Percentiles rank a stretch among this genome's conserved stretches.
phyloP scores from a whole-genome alignment of 202 grass and related monocot species.

The Zoysia matrella region DNA sequence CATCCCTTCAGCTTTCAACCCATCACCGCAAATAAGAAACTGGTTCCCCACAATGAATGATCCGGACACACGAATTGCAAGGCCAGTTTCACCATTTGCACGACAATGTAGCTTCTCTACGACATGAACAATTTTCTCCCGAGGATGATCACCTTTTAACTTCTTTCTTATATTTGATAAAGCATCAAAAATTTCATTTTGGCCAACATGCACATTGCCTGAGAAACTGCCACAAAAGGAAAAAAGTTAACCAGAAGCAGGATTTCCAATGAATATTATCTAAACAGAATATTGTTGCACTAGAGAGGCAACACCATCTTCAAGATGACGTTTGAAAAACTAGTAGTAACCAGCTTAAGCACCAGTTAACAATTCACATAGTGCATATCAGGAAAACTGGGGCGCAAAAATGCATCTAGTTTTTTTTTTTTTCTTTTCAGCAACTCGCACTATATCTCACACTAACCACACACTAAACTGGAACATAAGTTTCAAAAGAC shows the following conservation, averaged over 20 bases:
- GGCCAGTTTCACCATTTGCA: slow-evolving; percentile 53
- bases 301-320: slow-evolving; percentile 4
- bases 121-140: slow-evolving; percentile 92
- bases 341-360: not conserved
- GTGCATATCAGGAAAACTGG: slow-evolving; percentile 2
- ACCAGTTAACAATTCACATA: not conserved
- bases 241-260: not conserved
- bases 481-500: not conserved
- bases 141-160: slow-evolving; percentile 68
- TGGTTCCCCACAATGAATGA: slow-evolving; percentile 82
- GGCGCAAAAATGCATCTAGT: not conserved
- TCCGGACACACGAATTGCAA: slow-evolving; percentile 77
- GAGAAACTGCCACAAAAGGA: slow-evolving; percentile 69
- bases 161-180: slow-evolving; percentile 84
- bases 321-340: slow-evolving; percentile 3
- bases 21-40: slow-evolving; percentile 79
- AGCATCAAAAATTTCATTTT: slow-evolving; percentile 66
- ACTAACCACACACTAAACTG: not conserved
- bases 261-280: not conserved
- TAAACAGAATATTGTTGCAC: not conserved
- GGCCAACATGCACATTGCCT: slow-evolving; percentile 65
- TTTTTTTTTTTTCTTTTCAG: not conserved
- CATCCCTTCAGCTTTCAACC: slow-evolving; percentile 89
- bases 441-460: not conserved
- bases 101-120: slow-evolving; percentile 90